Percentiles rank a stretch among this genome's conserved stretches.
Evolutionary conservation across 768 basidiomycete genomes (phyloP).

Genomic region (Boletus rubescentipes): DNA sequence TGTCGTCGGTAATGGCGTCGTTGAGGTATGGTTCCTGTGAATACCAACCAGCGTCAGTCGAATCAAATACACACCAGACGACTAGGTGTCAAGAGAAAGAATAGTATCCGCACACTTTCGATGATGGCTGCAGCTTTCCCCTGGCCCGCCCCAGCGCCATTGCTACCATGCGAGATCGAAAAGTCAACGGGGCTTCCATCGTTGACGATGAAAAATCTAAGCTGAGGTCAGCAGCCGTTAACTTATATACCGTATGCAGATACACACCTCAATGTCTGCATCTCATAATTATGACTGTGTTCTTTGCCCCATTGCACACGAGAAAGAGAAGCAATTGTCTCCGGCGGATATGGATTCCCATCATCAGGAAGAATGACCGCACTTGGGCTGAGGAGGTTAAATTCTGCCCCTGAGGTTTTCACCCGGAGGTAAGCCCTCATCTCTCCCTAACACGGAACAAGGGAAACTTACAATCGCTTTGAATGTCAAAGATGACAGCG

Average conservation of each 20-base stretch:
- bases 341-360: background rate
- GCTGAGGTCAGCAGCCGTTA: background rate
- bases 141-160: background rate
- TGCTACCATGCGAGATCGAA: conserved; percentile 3
- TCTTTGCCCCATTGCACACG: conserved; percentile 3
- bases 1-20: background rate
- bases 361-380: background rate
- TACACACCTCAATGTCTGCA: conserved; percentile 1
- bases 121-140: conserved; percentile 2
- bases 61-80: no score
- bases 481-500: background rate
- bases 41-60: background rate
- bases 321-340: background rate
- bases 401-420: conserved; percentile 4
- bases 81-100: no score
- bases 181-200: conserved; percentile 1
- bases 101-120: background rate
- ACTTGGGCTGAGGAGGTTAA: conserved; percentile 1
- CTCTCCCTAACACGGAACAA: background rate
- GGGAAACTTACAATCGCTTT: no score
- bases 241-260: background rate
- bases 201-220: conserved; percentile 4
- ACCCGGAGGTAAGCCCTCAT: no score
- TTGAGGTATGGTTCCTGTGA: conserved; percentile 2
- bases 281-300: background rate